phyloP scores from a whole-genome alignment of 75 land plant genomes.

The Pseudotsuga menziesii region DNA sequence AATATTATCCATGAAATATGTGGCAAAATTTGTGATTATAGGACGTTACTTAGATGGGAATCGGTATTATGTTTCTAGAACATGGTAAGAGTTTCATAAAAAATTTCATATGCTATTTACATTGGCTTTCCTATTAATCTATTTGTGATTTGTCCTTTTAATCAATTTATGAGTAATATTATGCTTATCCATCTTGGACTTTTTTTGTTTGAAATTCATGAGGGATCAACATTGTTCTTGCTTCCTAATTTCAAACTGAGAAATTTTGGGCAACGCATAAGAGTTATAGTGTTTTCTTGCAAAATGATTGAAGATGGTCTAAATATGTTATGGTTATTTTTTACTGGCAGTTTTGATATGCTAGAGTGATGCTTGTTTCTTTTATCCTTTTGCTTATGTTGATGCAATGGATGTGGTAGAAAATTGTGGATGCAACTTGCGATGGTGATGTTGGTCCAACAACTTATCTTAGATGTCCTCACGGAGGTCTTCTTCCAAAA shows the following conservation, averaged over 20 bases:
- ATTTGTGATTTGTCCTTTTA: neutral
- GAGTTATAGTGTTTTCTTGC: no score
- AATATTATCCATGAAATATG: slow-evolving; percentile 56
- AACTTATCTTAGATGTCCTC: slow-evolving; percentile 74
- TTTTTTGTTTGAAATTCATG: neutral
- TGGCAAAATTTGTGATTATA: slow-evolving; percentile 53
- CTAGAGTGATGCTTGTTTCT: neutral
- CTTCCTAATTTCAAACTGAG: neutral
- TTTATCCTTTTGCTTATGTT: slow-evolving; percentile 40
- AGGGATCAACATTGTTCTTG: neutral
- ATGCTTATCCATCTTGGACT: neutral
- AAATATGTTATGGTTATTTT: slow-evolving; percentile 1
- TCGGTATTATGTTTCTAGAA: slow-evolving; percentile 66
- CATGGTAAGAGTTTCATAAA: slow-evolving; percentile 62
- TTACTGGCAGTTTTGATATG: neutral
- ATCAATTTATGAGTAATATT: neutral
- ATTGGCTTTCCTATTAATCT: neutral
- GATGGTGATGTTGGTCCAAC: slow-evolving; percentile 95
- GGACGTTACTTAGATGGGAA: slow-evolving; percentile 45
- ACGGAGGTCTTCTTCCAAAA: slow-evolving; percentile 82
- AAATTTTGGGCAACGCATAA: neutral
- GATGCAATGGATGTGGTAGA: slow-evolving; percentile 83
- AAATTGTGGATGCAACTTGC: slow-evolving; percentile 67
- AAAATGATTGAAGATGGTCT: neutral
- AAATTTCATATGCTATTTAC: neutral